phyloP scores from a whole-genome alignment of 495 filamentous ascomycete species.

The Terfezia boudieri region DNA sequence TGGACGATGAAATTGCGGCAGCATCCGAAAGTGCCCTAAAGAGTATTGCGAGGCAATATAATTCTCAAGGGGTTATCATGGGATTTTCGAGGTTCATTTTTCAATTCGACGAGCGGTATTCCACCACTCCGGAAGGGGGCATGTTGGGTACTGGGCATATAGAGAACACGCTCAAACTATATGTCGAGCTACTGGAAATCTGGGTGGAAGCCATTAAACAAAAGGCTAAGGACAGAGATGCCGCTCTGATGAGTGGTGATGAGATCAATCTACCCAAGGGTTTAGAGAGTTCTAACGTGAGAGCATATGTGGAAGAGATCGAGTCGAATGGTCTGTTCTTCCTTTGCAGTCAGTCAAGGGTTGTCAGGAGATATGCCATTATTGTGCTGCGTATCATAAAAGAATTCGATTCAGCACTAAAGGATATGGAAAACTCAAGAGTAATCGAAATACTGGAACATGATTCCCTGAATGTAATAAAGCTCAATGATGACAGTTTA shows the following conservation, averaged over 20 bases:
- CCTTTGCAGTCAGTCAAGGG: constrained; percentile 78
- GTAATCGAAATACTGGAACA: constrained; percentile 84
- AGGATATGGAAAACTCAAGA: constrained; percentile 42
- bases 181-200: constrained; percentile 80
- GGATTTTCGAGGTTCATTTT: constrained; percentile 95
- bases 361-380: constrained; percentile 74
- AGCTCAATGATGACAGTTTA: constrained; percentile 77
- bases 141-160: constrained; percentile 92
- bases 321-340: constrained; percentile 98
- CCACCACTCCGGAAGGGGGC: constrained; percentile 92
- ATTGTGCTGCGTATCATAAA: constrained; percentile 78
- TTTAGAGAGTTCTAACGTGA: constrained; percentile 65
- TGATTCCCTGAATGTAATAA: constrained; percentile 68
- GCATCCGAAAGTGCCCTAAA: constrained; percentile 87
- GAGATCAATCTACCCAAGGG: constrained; percentile 42
- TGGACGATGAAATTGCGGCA: constrained; percentile 72
- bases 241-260: constrained; percentile 37
- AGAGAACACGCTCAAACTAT: constrained; percentile 75
- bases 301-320: constrained; percentile 85
- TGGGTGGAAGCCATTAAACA: constrained; percentile 92
- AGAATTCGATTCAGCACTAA: constrained; percentile 77
- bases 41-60: constrained; percentile 77
- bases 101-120: constrained; percentile 89
- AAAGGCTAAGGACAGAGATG: constrained; percentile 44
- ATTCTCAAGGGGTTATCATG: constrained; percentile 90